Base-by-base conservation (phyloP, 1,139 yeast species). In the Groenewaldozyma auringiensis region DNA sequence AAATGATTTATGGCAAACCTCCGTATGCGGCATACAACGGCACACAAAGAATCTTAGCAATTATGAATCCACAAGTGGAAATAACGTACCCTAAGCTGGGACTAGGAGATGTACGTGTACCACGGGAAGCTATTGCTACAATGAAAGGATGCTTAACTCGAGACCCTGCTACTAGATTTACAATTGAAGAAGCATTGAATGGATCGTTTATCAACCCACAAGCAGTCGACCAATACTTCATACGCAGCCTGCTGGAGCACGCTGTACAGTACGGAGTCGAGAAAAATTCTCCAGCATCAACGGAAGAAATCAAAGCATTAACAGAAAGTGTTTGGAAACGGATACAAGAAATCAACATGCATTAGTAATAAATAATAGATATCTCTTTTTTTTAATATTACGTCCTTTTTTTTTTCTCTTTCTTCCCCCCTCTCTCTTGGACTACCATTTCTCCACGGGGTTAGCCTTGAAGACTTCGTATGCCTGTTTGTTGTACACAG, bases 1-100 rank as follows among this genome's bases (percentile, higher is more conserved):
- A 92, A 65, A 87, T 94, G 95, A 77, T 89, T 2, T 92, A 92
- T 59, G 96, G 96, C 0, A 76, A 75, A 52, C 94, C 96, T 1
- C 98, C 98, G 1, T 89, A 87, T 68, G 95, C 88, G 0, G 73
- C 75, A 1, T 86, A 78, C 56, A 77, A 81, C 31, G 94, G 95
- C 1, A 80, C 83, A 48, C 88, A 85, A 59, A 70, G 95, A 52
- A 71, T 87, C 41, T 70, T 83, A 63, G 96, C 96, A 1, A 89
- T 88, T 35, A 83, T 85, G 75, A 84, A 85, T 59, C 95, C 95
- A 0, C 81, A 82, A 49, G 79, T 86, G n/a, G 77, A 78, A 53
- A 80, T 89, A n/a, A 67, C 69, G 21, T 88, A 76, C 59, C 84
- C 95, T 0, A 70, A 70, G 9, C 68, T 65, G 32, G 88, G 89